A percentile compares a stretch with the other conserved stretches of the same genome.
Evolutionary conservation across 352 stramenopile species (phyloP).

Genomic region (Globisporangium sylvaticum): DNA sequence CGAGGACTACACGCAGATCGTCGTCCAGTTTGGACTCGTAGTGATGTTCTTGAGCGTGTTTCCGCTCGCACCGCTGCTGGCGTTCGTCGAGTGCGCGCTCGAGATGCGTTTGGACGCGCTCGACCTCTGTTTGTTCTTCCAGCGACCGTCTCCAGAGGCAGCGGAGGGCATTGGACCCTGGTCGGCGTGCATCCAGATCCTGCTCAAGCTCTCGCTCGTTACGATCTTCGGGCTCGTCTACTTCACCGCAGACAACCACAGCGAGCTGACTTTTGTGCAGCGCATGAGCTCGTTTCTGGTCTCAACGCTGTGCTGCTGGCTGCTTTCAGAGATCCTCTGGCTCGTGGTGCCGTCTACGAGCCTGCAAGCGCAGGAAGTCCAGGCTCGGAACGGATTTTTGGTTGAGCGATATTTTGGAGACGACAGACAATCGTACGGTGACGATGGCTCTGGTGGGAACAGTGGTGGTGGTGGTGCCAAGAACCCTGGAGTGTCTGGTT

Average conservation of each 20-base stretch:
- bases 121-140: constrained; percentile 35
- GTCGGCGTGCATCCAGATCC: constrained; percentile 27
- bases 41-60: constrained; percentile 41
- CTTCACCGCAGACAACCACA: constrained; percentile 32
- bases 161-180: constrained; percentile 28
- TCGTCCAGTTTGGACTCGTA: constrained; percentile 42
- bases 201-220: constrained; percentile 29
- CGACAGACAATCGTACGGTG: not conserved
- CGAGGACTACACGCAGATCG: constrained; percentile 38
- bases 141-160: constrained; percentile 32
- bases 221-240: constrained; percentile 26
- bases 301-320: constrained; percentile 24
- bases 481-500: not conserved
- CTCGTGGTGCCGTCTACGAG: constrained; percentile 31
- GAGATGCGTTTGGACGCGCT: constrained; percentile 41
- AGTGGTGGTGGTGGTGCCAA: too few species aligned
- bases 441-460: not conserved
- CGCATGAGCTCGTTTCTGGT: constrained; percentile 34
- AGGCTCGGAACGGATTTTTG: constrained; percentile 36
- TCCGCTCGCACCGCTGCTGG: constrained; percentile 37
- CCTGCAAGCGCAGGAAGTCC: constrained; percentile 16
- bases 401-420: constrained; percentile 46
- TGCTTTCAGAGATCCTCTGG: constrained; percentile 34
- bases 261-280: constrained; percentile 21
- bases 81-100: constrained; percentile 33